Evolutionary conservation across 495 filamentous ascomycete genomes (phyloP), one percentile per base, ranked within the genome.

Genomic region (Neurospora discreta): DNA sequence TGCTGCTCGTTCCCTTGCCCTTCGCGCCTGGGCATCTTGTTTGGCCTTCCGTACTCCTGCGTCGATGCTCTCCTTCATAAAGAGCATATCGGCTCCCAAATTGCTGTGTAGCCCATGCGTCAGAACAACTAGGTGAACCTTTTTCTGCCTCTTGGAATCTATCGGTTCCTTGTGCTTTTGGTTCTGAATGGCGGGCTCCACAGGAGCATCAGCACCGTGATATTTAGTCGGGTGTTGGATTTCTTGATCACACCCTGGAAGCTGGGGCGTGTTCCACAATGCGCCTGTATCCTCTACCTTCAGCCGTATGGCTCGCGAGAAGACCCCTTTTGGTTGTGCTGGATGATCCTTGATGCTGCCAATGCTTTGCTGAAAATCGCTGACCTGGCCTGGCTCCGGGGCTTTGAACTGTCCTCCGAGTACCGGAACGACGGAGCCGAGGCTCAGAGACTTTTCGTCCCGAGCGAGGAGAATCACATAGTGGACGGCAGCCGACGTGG

Each of bases 31-130:
- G 8, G 85, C 84, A 73, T 89, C 87, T 46, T 87, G 80, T 69
- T 89, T 89, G 20, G 90, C 88, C 77, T 92, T 88, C 73, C 84
- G 90, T 3, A 89, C 89, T 36, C 92, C 89, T 40, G 90, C 89
- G 80, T 99, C 96, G 70, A 99, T 98, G 75, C 93, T 94, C 79
- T 99, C 95, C 77, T 99, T 99, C 75, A 99, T 80, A 78, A 92
- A 99, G 38, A 99, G 84, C 96, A 99, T 97, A 82, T 99, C 95
- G 46, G 93, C 89, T 2, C 96, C 93, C n/a, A 97, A 86, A 81
- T 99, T 99, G 81, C 94, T 96, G 79, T 98, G 95, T 73, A 99
- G 80, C 1, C 95, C 95, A 84, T 99, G 95, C 0, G 95, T 98
- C 70, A 99, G 78, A 9, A 99, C 85, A 10, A 99, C 95, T 71